Percentiles rank a stretch among this genome's conserved stretches.
Evolutionary conservation across 78 protist genomes (phyloP).

Genomic region (Dictyostelium capitatum): DNA sequence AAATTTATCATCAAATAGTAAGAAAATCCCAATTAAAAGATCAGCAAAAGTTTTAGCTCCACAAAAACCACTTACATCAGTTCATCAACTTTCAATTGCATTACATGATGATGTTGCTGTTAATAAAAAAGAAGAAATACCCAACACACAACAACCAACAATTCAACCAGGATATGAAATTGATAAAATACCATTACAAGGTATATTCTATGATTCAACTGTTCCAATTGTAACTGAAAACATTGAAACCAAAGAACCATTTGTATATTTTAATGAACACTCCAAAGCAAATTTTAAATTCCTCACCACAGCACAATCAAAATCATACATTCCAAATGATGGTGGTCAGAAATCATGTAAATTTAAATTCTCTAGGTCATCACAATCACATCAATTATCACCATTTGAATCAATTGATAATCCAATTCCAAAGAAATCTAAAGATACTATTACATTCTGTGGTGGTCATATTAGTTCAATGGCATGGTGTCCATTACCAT

Average conservation of each 20-base stretch:
- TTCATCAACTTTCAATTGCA: too few relatives aligned
- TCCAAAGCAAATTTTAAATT: not conserved
- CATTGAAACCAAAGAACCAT: not conserved
- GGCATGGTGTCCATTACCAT: constrained; percentile 71
- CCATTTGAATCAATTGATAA: not conserved
- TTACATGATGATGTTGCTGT: too few relatives aligned
- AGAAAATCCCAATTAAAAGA: too few relatives aligned
- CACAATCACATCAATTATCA: not conserved
- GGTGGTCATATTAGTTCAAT: constrained; percentile 32
- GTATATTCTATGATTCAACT: not conserved
- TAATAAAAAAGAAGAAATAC: not conserved
- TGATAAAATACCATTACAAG: not conserved
- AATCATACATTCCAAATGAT: not conserved
- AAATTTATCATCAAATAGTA: too few relatives aligned
- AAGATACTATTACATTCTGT: not conserved
- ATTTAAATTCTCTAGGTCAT: not conserved
- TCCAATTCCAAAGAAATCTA: not conserved
- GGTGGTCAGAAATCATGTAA: not conserved
- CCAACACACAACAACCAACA: not conserved
- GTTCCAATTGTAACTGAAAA: not conserved
- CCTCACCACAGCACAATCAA: not conserved
- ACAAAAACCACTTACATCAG: not conserved
- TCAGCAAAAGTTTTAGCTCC: not conserved
- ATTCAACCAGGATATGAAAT: not conserved
- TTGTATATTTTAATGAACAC: not conserved